phyloP scores from a whole-genome alignment of 192 early-diverging fungal genomes.

The Entomortierella chlamydospora region DNA sequence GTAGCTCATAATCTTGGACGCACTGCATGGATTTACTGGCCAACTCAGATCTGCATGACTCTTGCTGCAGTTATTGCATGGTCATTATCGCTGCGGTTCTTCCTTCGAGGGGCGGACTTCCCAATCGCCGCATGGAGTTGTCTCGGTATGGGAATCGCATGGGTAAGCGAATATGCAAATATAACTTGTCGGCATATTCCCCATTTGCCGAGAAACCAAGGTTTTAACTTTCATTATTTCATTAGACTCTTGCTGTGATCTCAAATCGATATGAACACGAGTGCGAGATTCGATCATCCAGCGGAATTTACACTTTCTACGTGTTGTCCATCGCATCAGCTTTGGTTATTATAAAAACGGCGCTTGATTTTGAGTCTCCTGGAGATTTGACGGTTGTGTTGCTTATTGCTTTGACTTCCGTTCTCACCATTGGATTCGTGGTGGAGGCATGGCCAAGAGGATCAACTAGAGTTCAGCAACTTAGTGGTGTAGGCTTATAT shows the following conservation, averaged over 20 bases:
- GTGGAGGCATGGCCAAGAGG: constrained; percentile 40
- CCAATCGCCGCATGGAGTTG: constrained; percentile 14
- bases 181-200: too few species aligned
- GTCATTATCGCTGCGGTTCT: neutral
- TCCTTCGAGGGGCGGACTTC: neutral
- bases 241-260: constrained; percentile 13
- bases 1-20: constrained; percentile 23
- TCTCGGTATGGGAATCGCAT: constrained; percentile 12
- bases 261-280: constrained; percentile 30
- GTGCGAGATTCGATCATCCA: constrained; percentile 31
- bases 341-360: constrained; percentile 11
- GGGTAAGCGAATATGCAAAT: too few species aligned
- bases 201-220: too few species aligned
- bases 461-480: constrained; percentile 11
- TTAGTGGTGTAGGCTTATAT: constrained; percentile 12
- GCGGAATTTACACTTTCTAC: constrained; percentile 28
- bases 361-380: neutral
- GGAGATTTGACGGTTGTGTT: neutral
- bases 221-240: too few species aligned
- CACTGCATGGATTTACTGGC: constrained; percentile 42
- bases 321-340: constrained; percentile 2
- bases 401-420: neutral
- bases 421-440: constrained; percentile 13
- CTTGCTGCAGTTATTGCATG: neutral
- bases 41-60: constrained; percentile 28